Percentiles rank a stretch among this genome's conserved stretches.
These are phyloP conservation scores for Aureobasidium namibiae DNA, from an alignment of 2,329 filamentous ascomycete genomes.

Conservation along the genomic window DNA sequence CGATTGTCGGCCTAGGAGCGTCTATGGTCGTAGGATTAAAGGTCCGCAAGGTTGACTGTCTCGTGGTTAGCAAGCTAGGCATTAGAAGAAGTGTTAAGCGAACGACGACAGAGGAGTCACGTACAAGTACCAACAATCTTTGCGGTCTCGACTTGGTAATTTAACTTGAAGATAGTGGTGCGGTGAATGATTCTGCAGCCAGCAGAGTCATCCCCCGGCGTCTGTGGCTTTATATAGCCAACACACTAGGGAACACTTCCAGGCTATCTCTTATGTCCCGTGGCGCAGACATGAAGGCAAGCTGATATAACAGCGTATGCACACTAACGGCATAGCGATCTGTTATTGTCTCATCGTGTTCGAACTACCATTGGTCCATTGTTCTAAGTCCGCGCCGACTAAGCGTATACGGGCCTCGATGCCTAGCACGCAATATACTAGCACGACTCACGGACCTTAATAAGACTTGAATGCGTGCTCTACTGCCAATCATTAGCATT, in stretches of 20 bases:
- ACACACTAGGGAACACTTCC: background rate
- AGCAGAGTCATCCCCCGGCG: background rate
- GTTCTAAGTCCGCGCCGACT: background rate
- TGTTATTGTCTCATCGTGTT: background rate
- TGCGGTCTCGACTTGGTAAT: background rate
- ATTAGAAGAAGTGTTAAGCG: background rate
- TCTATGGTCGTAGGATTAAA: background rate
- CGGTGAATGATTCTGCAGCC: background rate
- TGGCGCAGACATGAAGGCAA: background rate
- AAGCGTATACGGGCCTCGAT: background rate
- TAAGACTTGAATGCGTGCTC: background rate
- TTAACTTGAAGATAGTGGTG: background rate
- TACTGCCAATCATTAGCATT: conserved; percentile 1
- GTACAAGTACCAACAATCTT: background rate
- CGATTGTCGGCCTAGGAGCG: background rate
- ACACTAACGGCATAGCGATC: background rate
- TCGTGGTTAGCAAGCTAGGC: background rate
- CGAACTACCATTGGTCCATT: background rate
- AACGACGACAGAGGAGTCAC: background rate
- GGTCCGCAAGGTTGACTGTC: background rate
- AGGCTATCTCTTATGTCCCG: background rate
- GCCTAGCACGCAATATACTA: conserved; percentile 4
- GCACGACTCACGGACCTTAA: conserved; percentile 1
- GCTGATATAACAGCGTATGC: background rate
- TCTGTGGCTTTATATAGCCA: background rate